Conservation (phyloP, 2,329 filamentous ascomycete genomes). For the Penicillium sp. region DNA sequence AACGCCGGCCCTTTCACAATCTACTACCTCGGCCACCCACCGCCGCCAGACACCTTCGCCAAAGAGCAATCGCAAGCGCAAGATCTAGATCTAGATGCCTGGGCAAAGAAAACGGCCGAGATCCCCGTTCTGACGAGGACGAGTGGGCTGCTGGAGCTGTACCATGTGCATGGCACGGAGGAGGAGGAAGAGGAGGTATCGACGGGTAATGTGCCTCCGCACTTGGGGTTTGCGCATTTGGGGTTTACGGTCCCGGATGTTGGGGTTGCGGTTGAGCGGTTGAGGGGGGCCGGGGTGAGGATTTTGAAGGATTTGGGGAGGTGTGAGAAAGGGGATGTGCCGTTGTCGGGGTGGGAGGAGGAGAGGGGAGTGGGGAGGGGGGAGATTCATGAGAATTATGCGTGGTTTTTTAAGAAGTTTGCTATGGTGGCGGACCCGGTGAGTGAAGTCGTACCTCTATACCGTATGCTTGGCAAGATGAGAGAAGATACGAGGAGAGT, state of each 20-base stretch:
- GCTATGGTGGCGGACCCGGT: conserved; percentile 45
- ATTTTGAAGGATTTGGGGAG: conserved; percentile 40
- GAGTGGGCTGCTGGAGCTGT: conserved; percentile 40
- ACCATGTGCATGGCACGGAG: conserved; percentile 42
- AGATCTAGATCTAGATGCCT: conserved; percentile 25
- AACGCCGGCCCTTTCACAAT: conserved; percentile 45
- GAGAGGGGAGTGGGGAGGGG: conserved; percentile 35
- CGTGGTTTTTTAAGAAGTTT: conserved; percentile 38
- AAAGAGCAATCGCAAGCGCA: conserved; percentile 24
- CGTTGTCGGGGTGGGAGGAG: conserved; percentile 39
- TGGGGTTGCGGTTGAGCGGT: conserved; percentile 29
- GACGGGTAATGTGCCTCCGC: conserved; percentile 38
- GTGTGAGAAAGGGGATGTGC: conserved; percentile 31
- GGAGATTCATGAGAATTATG: conserved; percentile 39
- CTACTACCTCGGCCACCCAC: conserved; percentile 45
- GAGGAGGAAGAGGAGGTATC: conserved; percentile 32
- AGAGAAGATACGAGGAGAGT: too few relatives aligned
- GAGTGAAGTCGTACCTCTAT: neutral
- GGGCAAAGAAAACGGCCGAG: conserved; percentile 32
- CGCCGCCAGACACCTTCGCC: conserved; percentile 27
- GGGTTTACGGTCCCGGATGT: conserved; percentile 46
- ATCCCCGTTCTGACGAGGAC: conserved; percentile 33
- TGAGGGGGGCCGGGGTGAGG: conserved; percentile 33
- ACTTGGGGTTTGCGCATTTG: conserved; percentile 42
- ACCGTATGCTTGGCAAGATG: too few relatives aligned